phyloP scores from a whole-genome alignment of 768 basidiomycete species.

The Macrolepiota albuminosa region DNA sequence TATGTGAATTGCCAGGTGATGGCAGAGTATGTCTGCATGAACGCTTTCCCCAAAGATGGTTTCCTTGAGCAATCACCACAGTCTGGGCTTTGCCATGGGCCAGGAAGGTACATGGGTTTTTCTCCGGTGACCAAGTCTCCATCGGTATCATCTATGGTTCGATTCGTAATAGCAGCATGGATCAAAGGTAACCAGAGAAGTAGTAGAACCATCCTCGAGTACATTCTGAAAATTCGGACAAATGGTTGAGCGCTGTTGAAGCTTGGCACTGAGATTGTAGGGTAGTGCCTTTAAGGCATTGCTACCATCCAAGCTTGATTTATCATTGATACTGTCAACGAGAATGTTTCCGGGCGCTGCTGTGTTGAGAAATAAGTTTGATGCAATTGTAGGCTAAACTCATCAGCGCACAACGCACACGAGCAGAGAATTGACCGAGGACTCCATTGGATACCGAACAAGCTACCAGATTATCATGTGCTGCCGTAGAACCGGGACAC shows the following conservation, averaged over 20 bases:
- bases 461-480: too few relatives aligned
- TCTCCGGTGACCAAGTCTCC: constrained; percentile 17
- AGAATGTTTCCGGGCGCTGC: background rate
- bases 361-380: too few relatives aligned
- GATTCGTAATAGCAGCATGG: constrained; percentile 1
- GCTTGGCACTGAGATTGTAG: background rate
- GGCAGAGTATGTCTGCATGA: constrained; percentile 15
- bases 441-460: too few relatives aligned
- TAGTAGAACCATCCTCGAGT: background rate
- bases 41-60: constrained; percentile 4
- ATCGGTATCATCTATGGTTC: constrained; percentile 19
- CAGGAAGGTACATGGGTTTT: constrained; percentile 14
- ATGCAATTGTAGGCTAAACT: too few relatives aligned
- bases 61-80: constrained; percentile 11
- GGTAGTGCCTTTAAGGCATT: background rate
- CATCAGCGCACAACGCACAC: too few relatives aligned
- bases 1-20: constrained; percentile 5
- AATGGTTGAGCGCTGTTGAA: background rate
- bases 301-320: background rate
- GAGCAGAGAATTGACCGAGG: too few relatives aligned
- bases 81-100: constrained; percentile 12
- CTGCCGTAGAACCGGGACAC: too few relatives aligned
- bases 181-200: background rate
- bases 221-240: background rate
- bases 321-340: background rate